Conservation (phyloP, 1,139 yeast species). For the Lodderomyces jiufengensis region DNA sequence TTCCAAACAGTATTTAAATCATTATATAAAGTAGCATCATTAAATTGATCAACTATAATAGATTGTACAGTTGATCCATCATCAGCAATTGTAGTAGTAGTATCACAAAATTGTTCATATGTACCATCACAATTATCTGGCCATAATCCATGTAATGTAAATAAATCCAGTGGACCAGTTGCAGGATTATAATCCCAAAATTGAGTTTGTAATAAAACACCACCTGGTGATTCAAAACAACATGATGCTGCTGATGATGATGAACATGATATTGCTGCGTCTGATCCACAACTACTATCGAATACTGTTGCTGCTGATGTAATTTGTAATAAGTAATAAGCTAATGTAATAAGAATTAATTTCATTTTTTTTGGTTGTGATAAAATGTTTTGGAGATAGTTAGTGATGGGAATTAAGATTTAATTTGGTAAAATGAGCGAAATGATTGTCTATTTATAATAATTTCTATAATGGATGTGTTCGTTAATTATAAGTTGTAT, state of each 20-base stretch:
- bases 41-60: slow-evolving; percentile 47
- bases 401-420: no score
- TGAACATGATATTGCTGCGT: slow-evolving; percentile 66
- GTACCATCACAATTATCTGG: slow-evolving; percentile 46
- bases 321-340: slow-evolving; percentile 1
- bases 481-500: no score
- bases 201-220: slow-evolving; percentile 80
- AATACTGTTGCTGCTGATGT: slow-evolving; percentile 7
- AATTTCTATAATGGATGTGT: no score
- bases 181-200: slow-evolving; percentile 93
- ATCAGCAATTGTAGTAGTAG: slow-evolving; percentile 44
- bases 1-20: slow-evolving; percentile 72
- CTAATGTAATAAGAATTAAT: slow-evolving; percentile 1
- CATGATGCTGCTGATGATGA: slow-evolving; percentile 39
- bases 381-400: no score
- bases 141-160: slow-evolving; percentile 63
- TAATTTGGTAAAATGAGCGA: no score
- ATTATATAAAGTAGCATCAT: slow-evolving; percentile 48
- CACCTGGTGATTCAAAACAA: slow-evolving; percentile 81
- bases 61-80: slow-evolving; percentile 40
- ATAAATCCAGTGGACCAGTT: slow-evolving; percentile 73
- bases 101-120: slow-evolving; percentile 63
- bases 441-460: no score
- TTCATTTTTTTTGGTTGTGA: slow-evolving; percentile 3
- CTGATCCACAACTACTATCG: slow-evolving; percentile 50